Percentiles rank a stretch among this genome's conserved stretches.
phyloP scores from a whole-genome alignment of 768 basidiomycete genomes.

The Calocybe cyanea region DNA sequence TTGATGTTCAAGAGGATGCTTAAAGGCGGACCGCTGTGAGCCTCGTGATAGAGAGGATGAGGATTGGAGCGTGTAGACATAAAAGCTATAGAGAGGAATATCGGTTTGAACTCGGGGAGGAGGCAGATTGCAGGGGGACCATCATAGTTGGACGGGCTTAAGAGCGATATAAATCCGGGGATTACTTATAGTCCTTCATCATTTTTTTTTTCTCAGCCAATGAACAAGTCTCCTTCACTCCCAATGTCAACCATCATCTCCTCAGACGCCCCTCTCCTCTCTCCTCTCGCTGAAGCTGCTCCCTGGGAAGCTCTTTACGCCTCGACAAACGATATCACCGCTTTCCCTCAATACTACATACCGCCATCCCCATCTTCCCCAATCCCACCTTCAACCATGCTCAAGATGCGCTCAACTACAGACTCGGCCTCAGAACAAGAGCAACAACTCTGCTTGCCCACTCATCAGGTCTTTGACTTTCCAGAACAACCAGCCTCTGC shows the following conservation, averaged over 20 bases:
- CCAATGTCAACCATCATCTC: slow-evolving; percentile 59
- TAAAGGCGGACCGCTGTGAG: slow-evolving; percentile 1
- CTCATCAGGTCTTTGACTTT: slow-evolving; percentile 72
- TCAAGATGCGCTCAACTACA: slow-evolving; percentile 48
- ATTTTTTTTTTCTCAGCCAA: slow-evolving; percentile 16
- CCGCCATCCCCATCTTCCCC: slow-evolving; percentile 52
- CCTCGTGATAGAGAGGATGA: slow-evolving; percentile 15
- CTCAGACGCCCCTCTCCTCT: slow-evolving; percentile 54
- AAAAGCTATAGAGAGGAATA: slow-evolving; percentile 12
- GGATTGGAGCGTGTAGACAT: slow-evolving; percentile 15
- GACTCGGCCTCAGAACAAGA: slow-evolving; percentile 35
- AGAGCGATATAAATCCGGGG: slow-evolving; percentile 28
- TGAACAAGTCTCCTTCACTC: slow-evolving; percentile 30
- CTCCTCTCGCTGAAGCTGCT: slow-evolving; percentile 40
- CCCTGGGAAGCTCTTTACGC: slow-evolving; percentile 46
- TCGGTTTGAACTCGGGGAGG: slow-evolving; percentile 20
- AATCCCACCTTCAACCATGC: slow-evolving; percentile 37
- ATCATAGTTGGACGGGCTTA: slow-evolving; percentile 17
- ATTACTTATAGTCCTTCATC: slow-evolving; percentile 13
- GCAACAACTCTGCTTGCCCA: slow-evolving; percentile 59
- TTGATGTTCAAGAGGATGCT: slow-evolving; percentile 3
- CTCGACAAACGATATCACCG: slow-evolving; percentile 31
- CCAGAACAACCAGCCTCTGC: slow-evolving; percentile 34
- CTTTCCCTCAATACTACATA: slow-evolving; percentile 46
- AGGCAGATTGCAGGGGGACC: slow-evolving; percentile 6